Evolutionary conservation across 225 moss, liverwort and hornwort species (phyloP), one percentile per base, ranked within the genome.

Genomic region (Antitrichia curtipendula): DNA sequence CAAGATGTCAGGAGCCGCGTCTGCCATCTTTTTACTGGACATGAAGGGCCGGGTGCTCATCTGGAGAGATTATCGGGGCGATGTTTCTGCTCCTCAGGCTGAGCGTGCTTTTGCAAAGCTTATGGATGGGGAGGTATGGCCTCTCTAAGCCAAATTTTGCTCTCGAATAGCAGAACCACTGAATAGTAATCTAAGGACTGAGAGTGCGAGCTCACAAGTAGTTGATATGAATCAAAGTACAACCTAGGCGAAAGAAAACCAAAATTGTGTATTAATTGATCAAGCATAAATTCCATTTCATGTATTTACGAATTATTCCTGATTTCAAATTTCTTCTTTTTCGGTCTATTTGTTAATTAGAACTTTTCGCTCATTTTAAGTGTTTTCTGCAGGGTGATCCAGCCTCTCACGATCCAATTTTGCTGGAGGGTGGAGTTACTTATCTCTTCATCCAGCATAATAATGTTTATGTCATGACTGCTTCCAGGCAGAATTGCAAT

Each of bases 401-500:
- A 86, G 95, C 96, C 80, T 96, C 99, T 52, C 97, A 96, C 57
- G 96, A 95, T 34, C 99, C 99, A 80, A 94, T 99, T 77, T 91
- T 97, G 85, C 92, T 92, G 86, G 95, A 99, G 82, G 92, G 93
- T 78, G 99, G 96, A 83, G 96, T 97, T 54, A 99, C 95, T 21
- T 99, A 96, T 84, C 95, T 99, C 76, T 99, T 97, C 84, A 97
- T 99, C 88, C 97, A 99, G 91, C 97, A 99, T 88, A 99, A 99
- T 84, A 99, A 97, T 84, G 96, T 99, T 59, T 99, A 99, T 92
- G 94, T 99, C 60, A 99, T 99, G 99, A 99, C 95, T 79, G 99
- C 97, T 79, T 99, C 97, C 11, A 92, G 96, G 91, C 99, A 97
- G 86, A 99, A 99, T 84, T 99, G 97, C 95, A 99, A 99, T 90